These are phyloP conservation scores for Annona cherimola DNA, from an alignment of 164 flowering plant genomes.

Conservation along the genomic window DNA sequence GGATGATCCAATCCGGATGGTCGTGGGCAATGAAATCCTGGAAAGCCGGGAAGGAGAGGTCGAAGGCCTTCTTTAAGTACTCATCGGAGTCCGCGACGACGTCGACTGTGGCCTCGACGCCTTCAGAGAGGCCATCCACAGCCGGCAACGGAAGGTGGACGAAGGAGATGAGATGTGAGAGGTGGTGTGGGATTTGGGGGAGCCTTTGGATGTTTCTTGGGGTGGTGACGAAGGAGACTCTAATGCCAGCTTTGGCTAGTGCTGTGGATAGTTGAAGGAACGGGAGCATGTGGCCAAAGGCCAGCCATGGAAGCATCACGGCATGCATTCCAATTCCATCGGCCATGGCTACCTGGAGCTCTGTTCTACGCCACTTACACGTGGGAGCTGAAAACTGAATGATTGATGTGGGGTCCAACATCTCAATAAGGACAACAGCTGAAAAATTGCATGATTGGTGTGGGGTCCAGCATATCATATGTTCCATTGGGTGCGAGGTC, in stretches of 20 bases:
- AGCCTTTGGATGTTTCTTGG: slow-evolving; percentile 12
- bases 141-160: not conserved
- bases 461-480: too few species aligned
- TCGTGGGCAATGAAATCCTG: slow-evolving; percentile 12
- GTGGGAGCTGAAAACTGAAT: too few species aligned
- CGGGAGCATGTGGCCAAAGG: slow-evolving; percentile 17
- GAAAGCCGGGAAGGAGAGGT: slow-evolving; percentile 9
- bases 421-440: not conserved
- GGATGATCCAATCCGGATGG: slow-evolving; percentile 31
- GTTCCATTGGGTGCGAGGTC: too few species aligned
- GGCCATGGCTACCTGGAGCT: not conserved
- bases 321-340: not conserved
- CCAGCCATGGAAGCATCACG: slow-evolving; percentile 15
- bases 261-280: slow-evolving; percentile 8
- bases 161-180: not conserved
- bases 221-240: slow-evolving; percentile 13
- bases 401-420: not conserved
- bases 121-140: slow-evolving; percentile 12
- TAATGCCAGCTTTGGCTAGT: slow-evolving; percentile 7
- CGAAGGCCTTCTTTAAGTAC: slow-evolving; percentile 27
- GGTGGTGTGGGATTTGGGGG: slow-evolving; percentile 6
- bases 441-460: slow-evolving; percentile 1
- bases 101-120: slow-evolving; percentile 30
- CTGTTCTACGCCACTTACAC: too few species aligned
- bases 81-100: slow-evolving; percentile 8